A percentile compares a stretch with the other conserved stretches of the same genome.
phyloP scores from a whole-genome alignment of 495 filamentous ascomycete species.

The Amphirosellinia nigrospora region DNA sequence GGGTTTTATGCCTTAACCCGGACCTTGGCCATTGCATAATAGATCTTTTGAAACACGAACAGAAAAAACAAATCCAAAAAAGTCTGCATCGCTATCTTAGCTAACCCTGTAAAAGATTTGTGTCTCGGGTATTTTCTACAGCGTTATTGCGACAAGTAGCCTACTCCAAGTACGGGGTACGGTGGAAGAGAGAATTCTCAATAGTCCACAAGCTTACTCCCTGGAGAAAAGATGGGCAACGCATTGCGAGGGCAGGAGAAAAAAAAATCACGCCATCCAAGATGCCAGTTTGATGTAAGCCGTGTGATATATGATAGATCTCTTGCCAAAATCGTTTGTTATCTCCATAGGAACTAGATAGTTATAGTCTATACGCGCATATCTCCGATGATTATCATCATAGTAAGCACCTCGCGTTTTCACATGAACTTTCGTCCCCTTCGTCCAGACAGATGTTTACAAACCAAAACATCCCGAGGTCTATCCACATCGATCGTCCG shows the following conservation, averaged over 20 bases:
- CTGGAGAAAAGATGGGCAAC: constrained; percentile 1
- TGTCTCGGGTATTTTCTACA: not conserved
- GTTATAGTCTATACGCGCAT: constrained; percentile 9
- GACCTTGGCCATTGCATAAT: not conserved
- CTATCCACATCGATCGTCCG: constrained; percentile 1
- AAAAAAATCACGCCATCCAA: constrained; percentile 9
- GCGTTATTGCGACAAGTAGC: not conserved
- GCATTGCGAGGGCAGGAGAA: not conserved
- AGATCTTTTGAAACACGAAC: not conserved
- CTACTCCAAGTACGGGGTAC: not conserved
- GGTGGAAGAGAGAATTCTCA: not conserved
- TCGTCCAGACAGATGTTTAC: not conserved
- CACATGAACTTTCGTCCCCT: not conserved
- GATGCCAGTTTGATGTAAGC: not conserved
- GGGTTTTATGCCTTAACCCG: not conserved
- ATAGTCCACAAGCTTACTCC: not conserved
- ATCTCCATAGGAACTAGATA: not conserved
- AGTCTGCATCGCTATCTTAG: not conserved
- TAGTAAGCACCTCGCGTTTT: constrained; percentile 10
- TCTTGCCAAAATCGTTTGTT: not conserved
- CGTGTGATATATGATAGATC: not conserved
- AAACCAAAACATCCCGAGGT: not conserved
- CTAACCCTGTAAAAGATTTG: not conserved
- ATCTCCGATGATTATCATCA: not conserved
- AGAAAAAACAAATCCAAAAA: not conserved